Base-by-base conservation (phyloP, 129 eudicot species). In the Lonicera japonica region DNA sequence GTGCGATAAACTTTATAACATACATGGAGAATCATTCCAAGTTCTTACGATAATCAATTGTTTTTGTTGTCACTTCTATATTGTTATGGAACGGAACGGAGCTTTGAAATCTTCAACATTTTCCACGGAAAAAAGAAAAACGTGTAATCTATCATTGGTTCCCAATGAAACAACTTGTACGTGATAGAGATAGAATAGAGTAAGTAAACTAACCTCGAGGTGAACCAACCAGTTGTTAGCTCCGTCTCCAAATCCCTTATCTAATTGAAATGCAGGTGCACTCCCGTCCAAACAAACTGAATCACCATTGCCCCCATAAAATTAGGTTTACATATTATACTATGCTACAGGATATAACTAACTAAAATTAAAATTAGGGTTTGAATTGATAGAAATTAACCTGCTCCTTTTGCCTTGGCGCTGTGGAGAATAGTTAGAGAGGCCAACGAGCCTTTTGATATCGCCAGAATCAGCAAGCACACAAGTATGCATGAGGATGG, bases 241-340 rank as follows among this genome's bases (percentile, higher is more conserved):
- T 50, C 83, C 88, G 38, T 69, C 70, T 48, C 81, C 83, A 24
- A 72, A 64, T 53, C 82, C 82, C 54, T 67, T 67, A 63, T 72
- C 75, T 21, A 77, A 64, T 63, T 82, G 80, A 57, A 77, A 82
- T 8, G 88, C 88, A 11, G 83, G 81, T n/a, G 88, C 81, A 46
- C 88, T 82, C 41, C 88, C 88, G 59, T 82, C 88, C 60, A 78
- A 74, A 67, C 88, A 82, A 62, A 82, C 88, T 82, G 80, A 65
- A 29, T 38, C 64, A 29, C 2, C 36, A 29, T 29, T 29, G 36
- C 36, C n/a, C n/a, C n/a, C 4, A 29, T 29, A 29, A 29, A n/a
- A 43, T 43, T 43, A 43, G 13, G 50, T 1, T 43, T 10, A 14
- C 13, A 43, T 43, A 3, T 43, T 43, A 11, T 43, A 10, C 10